A percentile compares a stretch with the other conserved stretches of the same genome.
Conservation (phyloP, 106 monocot species). For the Hemerocallis citrina region DNA sequence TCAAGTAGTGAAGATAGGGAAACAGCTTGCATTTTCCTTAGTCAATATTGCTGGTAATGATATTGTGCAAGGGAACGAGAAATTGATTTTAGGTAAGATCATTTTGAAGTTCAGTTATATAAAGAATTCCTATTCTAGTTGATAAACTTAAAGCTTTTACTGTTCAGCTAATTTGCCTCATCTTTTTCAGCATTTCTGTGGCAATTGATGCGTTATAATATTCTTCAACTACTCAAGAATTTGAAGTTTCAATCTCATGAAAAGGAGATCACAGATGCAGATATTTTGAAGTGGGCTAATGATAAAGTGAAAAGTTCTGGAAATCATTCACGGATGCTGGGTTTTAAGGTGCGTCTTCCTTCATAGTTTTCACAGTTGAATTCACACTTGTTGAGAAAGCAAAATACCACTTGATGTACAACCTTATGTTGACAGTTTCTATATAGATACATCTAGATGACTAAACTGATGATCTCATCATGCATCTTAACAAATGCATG, state of each 20-base stretch:
- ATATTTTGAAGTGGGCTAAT: conserved; percentile 67
- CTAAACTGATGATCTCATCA: too few species aligned
- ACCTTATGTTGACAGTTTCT: background rate
- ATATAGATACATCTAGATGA: too few species aligned
- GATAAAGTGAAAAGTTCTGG: conserved; percentile 45
- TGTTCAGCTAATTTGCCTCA: too few species aligned
- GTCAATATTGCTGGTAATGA: conserved; percentile 94
- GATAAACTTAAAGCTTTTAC: background rate
- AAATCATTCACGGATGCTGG: conserved; percentile 35
- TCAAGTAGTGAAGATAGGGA: conserved; percentile 84
- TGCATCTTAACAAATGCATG: too few species aligned
- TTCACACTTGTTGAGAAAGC: background rate
- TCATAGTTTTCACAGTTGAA: background rate
- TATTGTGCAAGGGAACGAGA: conserved; percentile 91
- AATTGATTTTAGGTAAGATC: conserved; percentile 68
- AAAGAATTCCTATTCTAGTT: background rate
- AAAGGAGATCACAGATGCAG: conserved; percentile 48
- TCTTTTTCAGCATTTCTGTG: conserved; percentile 48
- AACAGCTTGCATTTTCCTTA: conserved; percentile 77
- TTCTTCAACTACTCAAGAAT: conserved; percentile 62
- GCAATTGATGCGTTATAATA: conserved; percentile 67
- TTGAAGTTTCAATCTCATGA: conserved; percentile 40
- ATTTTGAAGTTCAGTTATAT: background rate
- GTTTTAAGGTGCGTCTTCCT: conserved; percentile 37
- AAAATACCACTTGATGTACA: background rate